Conservation (phyloP, 352 stramenopile species). For the Bremia lactucae region DNA sequence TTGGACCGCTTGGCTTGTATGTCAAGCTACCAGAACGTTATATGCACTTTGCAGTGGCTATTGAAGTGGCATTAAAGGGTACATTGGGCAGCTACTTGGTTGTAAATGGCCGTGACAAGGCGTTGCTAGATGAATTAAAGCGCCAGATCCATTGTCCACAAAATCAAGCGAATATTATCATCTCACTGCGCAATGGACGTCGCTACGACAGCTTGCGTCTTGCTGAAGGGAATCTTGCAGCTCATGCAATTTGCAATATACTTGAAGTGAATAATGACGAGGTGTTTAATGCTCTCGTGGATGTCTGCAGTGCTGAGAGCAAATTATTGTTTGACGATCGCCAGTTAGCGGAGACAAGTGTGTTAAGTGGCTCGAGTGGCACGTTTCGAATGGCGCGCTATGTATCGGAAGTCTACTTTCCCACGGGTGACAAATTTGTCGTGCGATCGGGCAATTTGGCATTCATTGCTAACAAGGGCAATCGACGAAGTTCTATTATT, state of each 20-base stretch:
- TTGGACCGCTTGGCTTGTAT: constrained; percentile 51
- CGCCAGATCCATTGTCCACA: constrained; percentile 34
- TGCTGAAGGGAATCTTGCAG: constrained; percentile 23
- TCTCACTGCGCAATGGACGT: constrained; percentile 32
- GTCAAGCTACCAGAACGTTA: constrained; percentile 49
- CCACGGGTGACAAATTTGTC: constrained; percentile 57
- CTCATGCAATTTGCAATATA: constrained; percentile 58
- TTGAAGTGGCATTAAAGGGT: constrained; percentile 56
- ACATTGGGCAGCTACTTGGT: constrained; percentile 58
- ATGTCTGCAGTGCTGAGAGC: constrained; percentile 55
- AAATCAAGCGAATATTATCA: constrained; percentile 60
- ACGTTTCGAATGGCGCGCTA: constrained; percentile 41
- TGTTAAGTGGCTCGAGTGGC: constrained; percentile 35
- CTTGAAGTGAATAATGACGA: constrained; percentile 51
- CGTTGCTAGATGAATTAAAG: constrained; percentile 58
- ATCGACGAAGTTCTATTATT: constrained; percentile 42
- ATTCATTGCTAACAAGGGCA: constrained; percentile 62
- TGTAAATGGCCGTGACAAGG: constrained; percentile 56
- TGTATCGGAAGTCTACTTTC: constrained; percentile 52
- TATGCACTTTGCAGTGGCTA: constrained; percentile 44
- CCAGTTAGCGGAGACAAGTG: constrained; percentile 29
- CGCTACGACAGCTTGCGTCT: constrained; percentile 41
- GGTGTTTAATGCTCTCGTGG: constrained; percentile 64
- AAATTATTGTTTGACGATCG: constrained; percentile 53
- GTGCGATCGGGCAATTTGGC: constrained; percentile 54